Evolutionary conservation across 2,329 filamentous ascomycete genomes (phyloP), one percentile per base, ranked within the genome.

Genomic region (Pyrenophora graminea): DNA sequence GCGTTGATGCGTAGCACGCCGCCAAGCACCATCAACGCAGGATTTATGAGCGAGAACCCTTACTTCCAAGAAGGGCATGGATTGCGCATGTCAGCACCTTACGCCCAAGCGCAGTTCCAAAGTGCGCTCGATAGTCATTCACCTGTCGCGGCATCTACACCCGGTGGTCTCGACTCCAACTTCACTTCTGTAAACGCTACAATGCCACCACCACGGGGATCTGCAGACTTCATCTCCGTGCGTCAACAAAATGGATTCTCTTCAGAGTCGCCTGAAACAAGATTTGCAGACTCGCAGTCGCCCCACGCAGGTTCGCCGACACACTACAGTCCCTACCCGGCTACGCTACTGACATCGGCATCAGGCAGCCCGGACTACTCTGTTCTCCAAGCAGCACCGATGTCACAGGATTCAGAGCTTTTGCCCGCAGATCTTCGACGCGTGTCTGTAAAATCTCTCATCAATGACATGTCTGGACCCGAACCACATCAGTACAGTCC

Each of bases 391-490:
- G 53, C 55, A 21, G 55, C 56, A 27, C 51, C 61, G n/a, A 59
- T 59, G 34, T 48, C 60, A 38, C 48, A 64, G n/a, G 45, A 51
- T 18, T 62, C 63, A 15, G 37, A 61, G 17, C 67, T 74, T 39
- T 67, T 73, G 13, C 68, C 75, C 41, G 65, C 76, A 23, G 78
- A 81, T 48, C 60, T 80, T 23, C 78, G 79, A 9, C 74, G 67
- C 12, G 75, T 89, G 18, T 88, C 86, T 7, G 85, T 90, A 27
- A 84, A 83, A 61, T 88, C 85, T 10, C 71, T 90, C 6, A 73
- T 90, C 4, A 61, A 65, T 6, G 61, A 58, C 10, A 55, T 63
- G 3, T 54, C 63, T 21, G 58, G 55, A 7, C 56, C 63, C 18
- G 49, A 39, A 4, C 42, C 46, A 5, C 58, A 56, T 12, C 55